A percentile compares a stretch with the other conserved stretches of the same genome.
Evolutionary conservation across 1,139 yeast species (phyloP).

Genomic region (Entelexis paramagnoliae): DNA sequence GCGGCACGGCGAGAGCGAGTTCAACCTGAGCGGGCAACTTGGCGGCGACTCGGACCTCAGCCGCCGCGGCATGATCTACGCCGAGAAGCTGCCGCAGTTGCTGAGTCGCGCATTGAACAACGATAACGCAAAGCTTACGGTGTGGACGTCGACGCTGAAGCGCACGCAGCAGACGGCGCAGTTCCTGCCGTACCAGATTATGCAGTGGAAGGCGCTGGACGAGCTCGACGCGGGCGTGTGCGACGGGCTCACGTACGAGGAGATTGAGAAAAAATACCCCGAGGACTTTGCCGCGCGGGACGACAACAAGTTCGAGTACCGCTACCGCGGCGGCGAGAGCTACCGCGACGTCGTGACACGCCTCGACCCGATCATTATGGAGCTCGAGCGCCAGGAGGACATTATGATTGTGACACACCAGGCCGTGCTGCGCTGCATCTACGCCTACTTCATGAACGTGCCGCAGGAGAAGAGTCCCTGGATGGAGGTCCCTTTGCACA

Average conservation of each 20-base stretch:
- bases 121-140: conserved; percentile 60
- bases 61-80: conserved; percentile 77
- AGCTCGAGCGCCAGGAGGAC: conserved; percentile 91
- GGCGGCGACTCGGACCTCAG: conserved; percentile 92
- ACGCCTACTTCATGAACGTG: conserved; percentile 96
- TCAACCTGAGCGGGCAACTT: conserved; percentile 83
- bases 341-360: conserved; percentile 91
- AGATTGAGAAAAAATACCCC: conserved; percentile 72
- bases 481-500: conserved; percentile 97
- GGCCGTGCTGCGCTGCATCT: conserved; percentile 90
- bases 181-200: conserved; percentile 66
- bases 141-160: conserved; percentile 90
- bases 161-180: conserved; percentile 93
- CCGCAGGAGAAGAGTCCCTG: conserved; percentile 97
- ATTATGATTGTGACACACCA: conserved; percentile 94
- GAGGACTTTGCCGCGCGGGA: conserved; percentile 94
- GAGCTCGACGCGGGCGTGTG: conserved; percentile 97
- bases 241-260: conserved; percentile 88
- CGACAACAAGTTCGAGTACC: conserved; percentile 87
- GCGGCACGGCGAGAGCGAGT: conserved; percentile 90
- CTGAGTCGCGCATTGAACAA: conserved; percentile 60
- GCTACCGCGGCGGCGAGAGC: conserved; percentile 95
- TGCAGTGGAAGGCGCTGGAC: conserved; percentile 94
- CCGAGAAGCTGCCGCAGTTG: conserved; percentile 68
- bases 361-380: conserved; percentile 95